phyloP scores from a whole-genome alignment of 345 rosid species.

The Trapa bicornis region DNA sequence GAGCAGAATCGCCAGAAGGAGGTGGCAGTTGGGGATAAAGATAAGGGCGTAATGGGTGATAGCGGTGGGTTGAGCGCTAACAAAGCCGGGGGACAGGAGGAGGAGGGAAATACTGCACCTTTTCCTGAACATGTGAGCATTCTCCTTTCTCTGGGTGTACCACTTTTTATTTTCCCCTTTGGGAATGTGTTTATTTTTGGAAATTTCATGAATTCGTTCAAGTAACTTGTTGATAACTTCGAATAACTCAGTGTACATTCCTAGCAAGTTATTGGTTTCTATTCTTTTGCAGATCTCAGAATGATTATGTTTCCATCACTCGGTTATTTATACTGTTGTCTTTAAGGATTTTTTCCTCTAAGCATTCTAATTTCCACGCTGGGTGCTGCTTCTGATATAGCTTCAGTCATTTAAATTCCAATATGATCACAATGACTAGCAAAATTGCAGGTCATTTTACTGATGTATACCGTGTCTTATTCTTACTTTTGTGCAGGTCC shows the following conservation, averaged over 20 bases:
- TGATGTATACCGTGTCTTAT: not conserved
- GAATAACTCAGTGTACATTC: too few species aligned
- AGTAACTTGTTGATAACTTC: too few species aligned
- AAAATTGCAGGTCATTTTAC: not conserved
- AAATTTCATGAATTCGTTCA: too few species aligned
- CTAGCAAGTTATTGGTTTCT: too few species aligned
- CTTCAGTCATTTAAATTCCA: not conserved
- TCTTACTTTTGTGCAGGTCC: constrained; percentile 36
- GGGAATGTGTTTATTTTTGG: not conserved
- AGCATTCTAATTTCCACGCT: not conserved
- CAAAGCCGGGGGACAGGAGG: constrained; percentile 67
- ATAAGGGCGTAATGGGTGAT: constrained; percentile 44
- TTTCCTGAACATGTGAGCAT: constrained; percentile 70
- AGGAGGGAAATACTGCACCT: constrained; percentile 83
- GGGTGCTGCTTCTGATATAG: not conserved
- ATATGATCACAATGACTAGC: not conserved
- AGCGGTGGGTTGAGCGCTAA: constrained; percentile 69
- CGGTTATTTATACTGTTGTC: not conserved
- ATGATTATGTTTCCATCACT: not conserved
- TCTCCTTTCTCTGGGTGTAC: not conserved
- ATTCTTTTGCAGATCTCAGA: not conserved
- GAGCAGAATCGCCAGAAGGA: constrained; percentile 15
- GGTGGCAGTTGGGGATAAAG: constrained; percentile 17
- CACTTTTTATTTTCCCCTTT: not conserved
- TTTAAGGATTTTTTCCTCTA: not conserved